Evolutionary conservation across 2,329 filamentous ascomycete genomes (phyloP).

Genomic region (Paramyrothecium sp.): DNA sequence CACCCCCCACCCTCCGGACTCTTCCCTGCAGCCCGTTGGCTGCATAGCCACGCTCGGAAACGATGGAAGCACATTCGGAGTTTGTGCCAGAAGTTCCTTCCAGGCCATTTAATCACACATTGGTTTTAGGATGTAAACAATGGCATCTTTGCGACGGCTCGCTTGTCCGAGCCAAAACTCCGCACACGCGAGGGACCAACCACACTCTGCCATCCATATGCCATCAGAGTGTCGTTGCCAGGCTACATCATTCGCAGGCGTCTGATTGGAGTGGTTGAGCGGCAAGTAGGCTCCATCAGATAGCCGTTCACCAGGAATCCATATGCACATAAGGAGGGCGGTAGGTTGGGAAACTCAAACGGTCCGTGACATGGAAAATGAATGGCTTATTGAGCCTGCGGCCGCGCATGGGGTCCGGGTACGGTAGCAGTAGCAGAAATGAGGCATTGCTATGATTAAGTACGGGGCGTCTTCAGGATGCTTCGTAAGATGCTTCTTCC

Average conservation of each 20-base stretch:
- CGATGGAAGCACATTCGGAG: neutral
- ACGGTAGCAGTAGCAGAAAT: neutral
- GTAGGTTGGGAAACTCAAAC: too few relatives aligned
- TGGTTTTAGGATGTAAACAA: neutral
- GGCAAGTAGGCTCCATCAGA: too few relatives aligned
- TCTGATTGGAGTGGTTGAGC: too few relatives aligned
- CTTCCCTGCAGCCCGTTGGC: too few relatives aligned
- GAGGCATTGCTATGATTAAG: neutral
- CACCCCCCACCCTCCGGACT: too few relatives aligned
- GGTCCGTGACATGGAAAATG: too few relatives aligned
- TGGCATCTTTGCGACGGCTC: neutral
- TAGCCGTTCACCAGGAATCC: too few relatives aligned
- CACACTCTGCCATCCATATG: too few relatives aligned
- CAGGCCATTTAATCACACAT: neutral
- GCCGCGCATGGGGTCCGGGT: neutral
- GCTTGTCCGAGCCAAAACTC: neutral
- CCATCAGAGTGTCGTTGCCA: too few relatives aligned
- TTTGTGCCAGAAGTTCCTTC: neutral
- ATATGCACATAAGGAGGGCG: too few relatives aligned
- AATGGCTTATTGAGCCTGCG: too few relatives aligned
- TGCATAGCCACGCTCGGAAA: conserved; percentile 1
- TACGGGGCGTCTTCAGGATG: neutral
- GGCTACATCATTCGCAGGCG: too few relatives aligned
- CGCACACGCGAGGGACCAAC: neutral
- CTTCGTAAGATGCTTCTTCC: neutral